Base-by-base conservation (phyloP, 2,329 filamentous ascomycete species). In the Teratosphaeria pseudoeucalypti region DNA sequence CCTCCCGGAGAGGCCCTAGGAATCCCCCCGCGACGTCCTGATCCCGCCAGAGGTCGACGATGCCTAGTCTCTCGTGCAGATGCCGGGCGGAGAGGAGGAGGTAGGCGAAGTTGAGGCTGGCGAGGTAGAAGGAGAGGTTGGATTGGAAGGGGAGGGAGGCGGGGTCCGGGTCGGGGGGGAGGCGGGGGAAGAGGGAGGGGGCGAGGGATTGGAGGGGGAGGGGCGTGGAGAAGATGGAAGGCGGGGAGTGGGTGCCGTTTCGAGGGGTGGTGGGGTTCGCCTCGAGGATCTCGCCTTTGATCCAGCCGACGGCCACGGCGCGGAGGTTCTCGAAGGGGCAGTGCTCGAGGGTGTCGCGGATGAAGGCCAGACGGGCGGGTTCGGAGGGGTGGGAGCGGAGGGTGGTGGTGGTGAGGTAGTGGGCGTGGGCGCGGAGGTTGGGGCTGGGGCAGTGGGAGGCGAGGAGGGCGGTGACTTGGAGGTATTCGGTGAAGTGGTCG, bases 51-150 rank as follows among this genome's bases (percentile, higher is more conserved):
- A 80, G 57, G n/a, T 74, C 71, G 5, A 67, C 68, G 2, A 85
- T 74, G 37, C 78, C 76, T 0, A 85, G 71, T 1, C 68, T 67
- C 23, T 75, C 67, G 34, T 79, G 77, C 1, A 84, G 70, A 16
- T 76, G 72, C 12, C 74, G 67, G 0, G 81, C 81, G 1, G 76
- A 76, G 1, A 83, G 71, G 0, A 85, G 72, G 0, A 85, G 70
- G 65, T 82, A 84, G 65, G 84, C 80, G n/a, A 85, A 78, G 63
- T 81, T 85, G 34, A 85, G 73, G 0, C 78, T 76, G 0, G 81
- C 78, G 27, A 84, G 78, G 62, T 82, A 80, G 65, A 82, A 81
- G 1, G 76, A 76, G 39, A 82, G 72, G 23, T 82, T 80, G 43
- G 79, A 77, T 26, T 76, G 74, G 64, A 82, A 79, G 57, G 77